A percentile compares a stretch with the other conserved stretches of the same genome.
Conservation (phyloP, 495 filamentous ascomycete species). For the Glutinoglossum americanum region DNA sequence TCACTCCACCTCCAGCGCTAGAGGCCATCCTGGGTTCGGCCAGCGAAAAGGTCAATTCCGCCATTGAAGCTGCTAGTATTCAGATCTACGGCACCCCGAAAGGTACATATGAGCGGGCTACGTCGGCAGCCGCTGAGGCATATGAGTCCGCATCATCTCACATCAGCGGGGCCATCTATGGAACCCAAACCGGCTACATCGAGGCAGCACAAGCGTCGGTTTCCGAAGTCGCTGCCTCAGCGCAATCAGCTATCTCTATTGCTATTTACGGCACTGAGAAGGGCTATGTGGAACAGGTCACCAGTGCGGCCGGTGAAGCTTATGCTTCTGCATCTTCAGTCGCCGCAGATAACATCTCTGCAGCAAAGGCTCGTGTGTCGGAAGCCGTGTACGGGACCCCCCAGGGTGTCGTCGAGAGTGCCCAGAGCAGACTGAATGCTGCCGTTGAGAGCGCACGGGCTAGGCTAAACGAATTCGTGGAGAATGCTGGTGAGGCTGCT, state of each 20-base stretch:
- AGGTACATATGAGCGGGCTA: conserved; percentile 30
- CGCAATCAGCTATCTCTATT: conserved; percentile 12
- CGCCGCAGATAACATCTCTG: conserved; percentile 2
- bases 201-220: conserved; percentile 5
- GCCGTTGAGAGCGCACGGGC: conserved; percentile 12
- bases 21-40: conserved; percentile 36
- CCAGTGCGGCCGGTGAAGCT: conserved; percentile 17
- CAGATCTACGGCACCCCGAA: conserved; percentile 38
- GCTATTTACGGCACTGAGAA: conserved; percentile 9
- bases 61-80: conserved; percentile 35
- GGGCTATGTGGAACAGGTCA: conserved; percentile 11
- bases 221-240: conserved; percentile 8
- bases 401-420: conserved; percentile 32
- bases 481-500: no score
- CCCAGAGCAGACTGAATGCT: conserved; percentile 16
- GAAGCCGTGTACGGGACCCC: conserved; percentile 22
- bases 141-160: conserved; percentile 26
- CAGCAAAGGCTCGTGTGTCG: conserved; percentile 10
- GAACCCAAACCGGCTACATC: conserved; percentile 11
- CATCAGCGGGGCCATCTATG: conserved; percentile 22
- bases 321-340: conserved; percentile 7
- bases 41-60: conserved; percentile 32
- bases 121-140: conserved; percentile 25
- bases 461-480: conserved; percentile 22
- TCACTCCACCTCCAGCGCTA: conserved; percentile 34